These are phyloP conservation scores for Thinopyrum obtusiflorum DNA, from an alignment of 202 grass and related monocot genomes.

Conservation along the genomic window DNA sequence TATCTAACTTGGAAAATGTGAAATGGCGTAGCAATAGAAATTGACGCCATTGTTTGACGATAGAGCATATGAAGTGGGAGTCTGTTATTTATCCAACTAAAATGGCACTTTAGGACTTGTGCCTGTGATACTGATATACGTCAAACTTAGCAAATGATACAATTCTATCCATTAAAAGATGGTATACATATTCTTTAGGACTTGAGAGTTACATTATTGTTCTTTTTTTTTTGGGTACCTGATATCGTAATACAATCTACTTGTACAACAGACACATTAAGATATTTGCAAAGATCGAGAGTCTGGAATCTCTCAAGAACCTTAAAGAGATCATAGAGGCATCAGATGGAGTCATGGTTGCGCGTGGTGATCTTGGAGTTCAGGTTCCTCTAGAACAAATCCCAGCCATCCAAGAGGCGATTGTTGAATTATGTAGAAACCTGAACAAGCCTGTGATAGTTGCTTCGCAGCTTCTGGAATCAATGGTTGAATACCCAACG, in stretches of 20 bases:
- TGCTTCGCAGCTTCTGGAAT: constrained; percentile 80
- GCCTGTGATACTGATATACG: background rate
- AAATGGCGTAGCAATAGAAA: constrained; percentile 4
- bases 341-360: constrained; percentile 76
- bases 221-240: background rate
- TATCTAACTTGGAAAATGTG: background rate
- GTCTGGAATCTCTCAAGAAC: constrained; percentile 62
- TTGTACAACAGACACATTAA: constrained; percentile 41
- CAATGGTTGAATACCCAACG: constrained; percentile 77
- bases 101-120: background rate
- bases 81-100: background rate
- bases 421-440: constrained; percentile 57
- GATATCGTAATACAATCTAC: background rate
- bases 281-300: constrained; percentile 70
- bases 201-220: background rate
- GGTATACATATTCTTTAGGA: background rate
- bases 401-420: constrained; percentile 66
- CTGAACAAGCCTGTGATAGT: constrained; percentile 72
- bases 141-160: background rate
- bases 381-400: constrained; percentile 73
- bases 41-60: background rate
- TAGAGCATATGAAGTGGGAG: background rate
- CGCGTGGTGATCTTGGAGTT: constrained; percentile 76
- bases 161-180: background rate
- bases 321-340: constrained; percentile 56